Evolutionary conservation across 495 filamentous ascomycete genomes (phyloP), one percentile per base, ranked within the genome.

Genomic region (Xylaria bambusicola): DNA sequence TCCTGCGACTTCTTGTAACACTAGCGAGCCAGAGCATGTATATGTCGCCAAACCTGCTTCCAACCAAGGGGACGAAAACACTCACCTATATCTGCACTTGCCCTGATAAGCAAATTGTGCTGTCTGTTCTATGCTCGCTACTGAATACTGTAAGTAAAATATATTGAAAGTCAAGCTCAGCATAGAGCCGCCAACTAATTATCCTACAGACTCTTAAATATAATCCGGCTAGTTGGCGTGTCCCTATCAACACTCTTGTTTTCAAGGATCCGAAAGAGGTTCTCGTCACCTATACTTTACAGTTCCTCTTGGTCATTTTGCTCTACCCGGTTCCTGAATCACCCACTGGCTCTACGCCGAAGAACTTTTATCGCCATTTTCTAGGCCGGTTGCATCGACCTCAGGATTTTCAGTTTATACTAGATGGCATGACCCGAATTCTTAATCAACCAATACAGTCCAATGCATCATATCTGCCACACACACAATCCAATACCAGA

Each of bases 391-490:
- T 99, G 48, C 94, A 99, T 73, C 83, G 94, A 47, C 90, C 93
- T 8, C 91, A 97, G 68, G 94, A 99, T 68, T 98, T 99, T 73
- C 94, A 99, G 72, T 98, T 98, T 70, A 84, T 98, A 21, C 88
- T 94, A 13, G 93, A 98, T 72, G 94, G 94, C 21, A 95, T 99
- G 88, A 96, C 88, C 2, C 85, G 91, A 63, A 88, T 98, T 35
- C 73, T 99, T 52, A 96, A 94, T 65, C 92, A 97, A 60, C 94
- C 94, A 6, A 85, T 98, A 59, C 89, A 96, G 76, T 87, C 89
- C 15, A 92, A 89, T 23, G 82, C 81, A 2, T 92, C 93, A 0
- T 98, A 96, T 70, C 84, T 98, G 7, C 93, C 94, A 1, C 92
- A 93, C 5, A 90, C 87, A 47, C 90, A 96, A 64, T 83, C 85